Base-by-base conservation (phyloP, 306 rosid genomes). In the Gleditsia sinensis region DNA sequence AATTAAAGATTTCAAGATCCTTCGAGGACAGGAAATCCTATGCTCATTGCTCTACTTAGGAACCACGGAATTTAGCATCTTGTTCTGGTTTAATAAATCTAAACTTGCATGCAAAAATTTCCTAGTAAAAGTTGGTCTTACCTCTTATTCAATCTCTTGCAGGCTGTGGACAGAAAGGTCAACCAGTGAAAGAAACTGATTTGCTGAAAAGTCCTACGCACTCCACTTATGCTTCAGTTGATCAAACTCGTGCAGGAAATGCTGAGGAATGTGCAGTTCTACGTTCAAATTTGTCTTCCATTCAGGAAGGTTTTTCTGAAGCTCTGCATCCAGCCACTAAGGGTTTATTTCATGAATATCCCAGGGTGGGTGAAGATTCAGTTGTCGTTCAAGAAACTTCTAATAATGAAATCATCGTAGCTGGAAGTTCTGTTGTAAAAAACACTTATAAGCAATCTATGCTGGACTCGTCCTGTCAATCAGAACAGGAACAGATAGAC, bases 101-200 rank as follows among this genome's bases (percentile, higher is more conserved):
- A 62, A 30, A 51, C 39, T 45, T 50, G 40, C 25, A n/a, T 4
- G n/a, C 57, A 48, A 32, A 51, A 71, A n/a, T 30, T 24, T 58
- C 67, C 45, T 40, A 7, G 62, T 65, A 53, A 16, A 78, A 75
- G 62, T 50, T 62, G 50, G 57, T 39, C 67, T 80, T 74, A 48
- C 54, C 60, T 43, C 50, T 59, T 74, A 63, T 45, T 67, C 71
- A 79, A 80, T 78, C 39, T 65, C 58, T 71, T 51, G 85, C 89
- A 88, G 97, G 84, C 54, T 54, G 67, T 49, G 74, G 80, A 62
- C 71, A 76, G 65, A 84, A 71, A 68, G 82, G 81, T 72, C 87
- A 75, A 70, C 87, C 63, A 75, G 65, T 77, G 71, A 77, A 65
- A 67, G 88, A 80, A 74, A 72, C 63, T 43, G 55, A 61, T 58